Evolutionary conservation across 192 early-diverging fungal genomes (phyloP).

Genomic region (Backusella luteola): DNA sequence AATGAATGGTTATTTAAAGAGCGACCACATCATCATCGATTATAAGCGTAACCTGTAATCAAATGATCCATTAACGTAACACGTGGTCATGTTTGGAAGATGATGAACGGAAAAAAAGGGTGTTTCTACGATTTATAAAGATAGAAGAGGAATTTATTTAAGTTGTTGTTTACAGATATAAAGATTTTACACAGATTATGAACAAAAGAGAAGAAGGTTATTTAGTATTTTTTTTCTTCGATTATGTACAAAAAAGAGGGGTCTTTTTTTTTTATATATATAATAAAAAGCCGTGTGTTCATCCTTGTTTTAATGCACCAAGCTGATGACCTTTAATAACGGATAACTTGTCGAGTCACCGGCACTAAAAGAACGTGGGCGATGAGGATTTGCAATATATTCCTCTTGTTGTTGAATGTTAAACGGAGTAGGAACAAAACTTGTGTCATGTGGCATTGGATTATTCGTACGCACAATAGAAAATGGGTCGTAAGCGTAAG

Average conservation of each 20-base stretch:
- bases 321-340: neutral
- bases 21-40: neutral
- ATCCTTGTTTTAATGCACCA: conserved; percentile 1
- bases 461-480: conserved; percentile 13
- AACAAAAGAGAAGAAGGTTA: neutral
- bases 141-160: neutral
- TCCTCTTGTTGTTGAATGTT: neutral
- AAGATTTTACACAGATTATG: neutral
- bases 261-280: neutral
- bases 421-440: conserved; percentile 9
- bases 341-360: conserved; percentile 3
- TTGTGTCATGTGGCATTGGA: conserved; percentile 16
- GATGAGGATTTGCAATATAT: neutral
- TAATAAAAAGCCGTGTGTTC: neutral
- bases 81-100: conserved; percentile 4
- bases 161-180: neutral
- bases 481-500: neutral
- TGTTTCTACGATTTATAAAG: neutral
- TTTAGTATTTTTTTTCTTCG: neutral
- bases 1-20: neutral
- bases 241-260: neutral
- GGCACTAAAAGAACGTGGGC: conserved; percentile 14
- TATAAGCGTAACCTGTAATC: neutral
- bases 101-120: neutral
- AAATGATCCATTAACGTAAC: neutral